These are phyloP conservation scores for Cryptococcus sp. DNA, from an alignment of 1,284 basidiomycete species.

Conservation along the genomic window DNA sequence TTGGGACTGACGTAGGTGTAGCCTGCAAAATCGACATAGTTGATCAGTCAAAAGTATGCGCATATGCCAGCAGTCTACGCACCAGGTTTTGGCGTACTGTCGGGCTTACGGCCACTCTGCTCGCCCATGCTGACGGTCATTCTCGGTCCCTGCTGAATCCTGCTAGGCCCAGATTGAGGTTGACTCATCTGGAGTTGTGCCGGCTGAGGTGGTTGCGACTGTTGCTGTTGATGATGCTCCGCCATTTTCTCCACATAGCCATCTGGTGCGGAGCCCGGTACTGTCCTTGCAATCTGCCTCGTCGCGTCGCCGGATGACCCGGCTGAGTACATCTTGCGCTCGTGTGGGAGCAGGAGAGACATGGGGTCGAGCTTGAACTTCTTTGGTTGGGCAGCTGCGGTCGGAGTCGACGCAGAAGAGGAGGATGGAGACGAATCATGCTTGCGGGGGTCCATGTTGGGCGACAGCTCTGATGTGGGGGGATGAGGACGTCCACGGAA, in stretches of 20 bases:
- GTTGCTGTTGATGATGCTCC: constrained; percentile 7
- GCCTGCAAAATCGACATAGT: too few species aligned
- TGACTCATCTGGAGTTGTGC: constrained; percentile 1
- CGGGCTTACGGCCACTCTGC: constrained; percentile 20
- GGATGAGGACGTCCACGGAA: background rate
- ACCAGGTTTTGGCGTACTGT: constrained; percentile 4
- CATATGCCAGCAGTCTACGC: constrained; percentile 1
- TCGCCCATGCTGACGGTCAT: constrained; percentile 27
- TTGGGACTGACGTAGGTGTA: background rate
- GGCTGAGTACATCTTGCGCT: constrained; percentile 29
- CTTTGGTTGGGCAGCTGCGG: constrained; percentile 13
- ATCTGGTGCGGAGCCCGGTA: background rate
- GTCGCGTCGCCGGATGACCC: background rate
- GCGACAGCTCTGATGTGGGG: background rate
- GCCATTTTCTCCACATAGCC: constrained; percentile 6
- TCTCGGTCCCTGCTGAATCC: constrained; percentile 2
- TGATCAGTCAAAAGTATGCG: too few species aligned
- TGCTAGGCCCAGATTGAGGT: constrained; percentile 3
- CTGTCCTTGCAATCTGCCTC: background rate
- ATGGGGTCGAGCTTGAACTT: constrained; percentile 52
- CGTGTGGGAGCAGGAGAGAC: constrained; percentile 51
- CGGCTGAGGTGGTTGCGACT: constrained; percentile 5
- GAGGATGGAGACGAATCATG: background rate
- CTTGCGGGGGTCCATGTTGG: background rate
- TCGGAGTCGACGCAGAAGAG: constrained; percentile 1